Conservation (phyloP, 768 basidiomycete genomes). For the Naganishia antarctica region DNA sequence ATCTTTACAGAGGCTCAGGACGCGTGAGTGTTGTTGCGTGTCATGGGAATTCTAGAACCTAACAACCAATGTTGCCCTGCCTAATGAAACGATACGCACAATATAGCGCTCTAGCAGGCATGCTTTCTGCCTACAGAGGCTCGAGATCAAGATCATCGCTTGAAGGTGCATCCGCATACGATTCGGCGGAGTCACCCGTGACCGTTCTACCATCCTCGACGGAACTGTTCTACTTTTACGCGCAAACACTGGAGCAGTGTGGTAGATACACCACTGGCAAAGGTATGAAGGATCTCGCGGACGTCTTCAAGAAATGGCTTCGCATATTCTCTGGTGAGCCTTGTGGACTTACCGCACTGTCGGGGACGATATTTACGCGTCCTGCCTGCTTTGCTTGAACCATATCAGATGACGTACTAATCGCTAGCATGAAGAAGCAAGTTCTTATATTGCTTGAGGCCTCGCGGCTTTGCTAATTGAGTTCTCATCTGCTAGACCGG, state of each 20-base stretch:
- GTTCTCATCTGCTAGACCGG: not conserved
- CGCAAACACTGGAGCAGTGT: conserved; percentile 88
- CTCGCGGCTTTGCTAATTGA: not conserved
- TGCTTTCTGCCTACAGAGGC: conserved; percentile 76
- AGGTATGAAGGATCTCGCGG: conserved; percentile 72
- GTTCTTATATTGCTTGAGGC: conserved; percentile 20
- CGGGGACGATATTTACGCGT: conserved; percentile 26
- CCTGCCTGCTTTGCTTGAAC: too few relatives aligned
- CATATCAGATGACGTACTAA: conserved; percentile 73
- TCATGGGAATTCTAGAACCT: too few relatives aligned
- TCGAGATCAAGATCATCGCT: conserved; percentile 63
- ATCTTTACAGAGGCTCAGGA: conserved; percentile 96
- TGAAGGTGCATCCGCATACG: conserved; percentile 53
- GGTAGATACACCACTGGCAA: conserved; percentile 80
- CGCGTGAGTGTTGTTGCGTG: conserved; percentile 32
- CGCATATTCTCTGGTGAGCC: conserved; percentile 60
- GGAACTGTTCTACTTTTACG: conserved; percentile 95
- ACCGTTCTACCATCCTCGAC: conserved; percentile 86
- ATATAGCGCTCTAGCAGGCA: conserved; percentile 74
- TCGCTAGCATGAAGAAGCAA: conserved; percentile 68
- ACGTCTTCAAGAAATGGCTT: conserved; percentile 88
- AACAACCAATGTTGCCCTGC: too few relatives aligned
- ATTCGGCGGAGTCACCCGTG: conserved; percentile 55
- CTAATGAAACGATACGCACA: too few relatives aligned
- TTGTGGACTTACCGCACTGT: conserved; percentile 19